A percentile compares a stretch with the other conserved stretches of the same genome.
Conservation (phyloP, 108 stramenopile species). For the Skeletonema costatum region DNA sequence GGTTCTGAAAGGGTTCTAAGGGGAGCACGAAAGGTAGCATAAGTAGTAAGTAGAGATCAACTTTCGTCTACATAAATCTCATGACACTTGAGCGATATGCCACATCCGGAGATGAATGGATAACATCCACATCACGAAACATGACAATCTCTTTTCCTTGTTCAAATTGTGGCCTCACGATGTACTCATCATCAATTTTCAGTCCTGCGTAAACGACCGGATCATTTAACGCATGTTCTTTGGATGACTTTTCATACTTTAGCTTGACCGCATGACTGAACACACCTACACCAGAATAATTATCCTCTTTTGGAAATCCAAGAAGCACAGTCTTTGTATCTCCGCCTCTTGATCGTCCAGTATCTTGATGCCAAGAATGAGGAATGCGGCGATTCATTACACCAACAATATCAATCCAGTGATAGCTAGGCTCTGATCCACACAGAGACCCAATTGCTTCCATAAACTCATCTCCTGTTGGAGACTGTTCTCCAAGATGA, state of each 20-base stretch:
- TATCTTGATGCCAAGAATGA: slow-evolving; percentile 81
- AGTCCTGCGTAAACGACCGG: slow-evolving; percentile 62
- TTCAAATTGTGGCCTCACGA: slow-evolving; percentile 65
- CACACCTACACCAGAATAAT: slow-evolving; percentile 68
- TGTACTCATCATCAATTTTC: slow-evolving; percentile 53
- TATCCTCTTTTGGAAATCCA: slow-evolving; percentile 73
- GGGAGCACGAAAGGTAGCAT: too few relatives aligned
- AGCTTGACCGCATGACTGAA: slow-evolving; percentile 71
- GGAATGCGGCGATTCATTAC: slow-evolving; percentile 56
- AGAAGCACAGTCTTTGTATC: slow-evolving; percentile 66
- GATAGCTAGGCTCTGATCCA: slow-evolving; percentile 61
- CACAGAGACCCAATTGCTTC: slow-evolving; percentile 61
- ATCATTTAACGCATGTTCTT: slow-evolving; percentile 57
- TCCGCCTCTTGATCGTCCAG: slow-evolving; percentile 46
- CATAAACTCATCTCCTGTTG: slow-evolving; percentile 76
- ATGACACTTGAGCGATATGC: slow-evolving; percentile 73
- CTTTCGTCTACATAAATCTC: slow-evolving; percentile 78
- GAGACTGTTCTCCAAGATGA: slow-evolving; percentile 51
- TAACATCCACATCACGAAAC: slow-evolving; percentile 71
- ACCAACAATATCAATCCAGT: slow-evolving; percentile 86
- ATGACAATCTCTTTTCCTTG: slow-evolving; percentile 65
- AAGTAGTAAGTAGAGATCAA: background rate
- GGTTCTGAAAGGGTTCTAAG: too few relatives aligned
- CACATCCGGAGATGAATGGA: slow-evolving; percentile 83
- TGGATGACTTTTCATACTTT: slow-evolving; percentile 46